phyloP scores from a whole-genome alignment of 176 grass and related monocot species.

The Themeda triandra region DNA sequence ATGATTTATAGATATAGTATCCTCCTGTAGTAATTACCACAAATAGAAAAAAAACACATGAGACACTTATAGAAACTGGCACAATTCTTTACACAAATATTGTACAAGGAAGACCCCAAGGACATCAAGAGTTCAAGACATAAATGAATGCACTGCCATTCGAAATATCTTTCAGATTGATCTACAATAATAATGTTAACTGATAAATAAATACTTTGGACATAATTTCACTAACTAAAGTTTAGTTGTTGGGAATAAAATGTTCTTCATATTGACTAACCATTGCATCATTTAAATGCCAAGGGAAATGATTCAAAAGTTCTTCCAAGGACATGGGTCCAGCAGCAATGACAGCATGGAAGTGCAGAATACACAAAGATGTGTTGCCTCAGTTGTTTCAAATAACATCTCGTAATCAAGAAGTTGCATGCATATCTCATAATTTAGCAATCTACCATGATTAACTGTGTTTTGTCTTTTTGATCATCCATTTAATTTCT shows the following conservation, averaged over 20 bases:
- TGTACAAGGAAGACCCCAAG: background rate
- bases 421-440: background rate
- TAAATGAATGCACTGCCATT: conserved; percentile 14
- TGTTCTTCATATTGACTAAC: conserved; percentile 1
- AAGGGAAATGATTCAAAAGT: conserved; percentile 5
- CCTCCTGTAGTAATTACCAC: conserved; percentile 57
- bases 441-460: background rate
- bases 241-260: conserved; percentile 9
- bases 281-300: conserved; percentile 17
- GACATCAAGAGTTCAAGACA: background rate
- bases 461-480: background rate
- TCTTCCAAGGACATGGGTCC: background rate
- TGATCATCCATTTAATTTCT: background rate
- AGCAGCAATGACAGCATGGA: background rate
- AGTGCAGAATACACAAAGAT: background rate
- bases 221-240: background rate
- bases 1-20: conserved; percentile 97
- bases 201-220: background rate
- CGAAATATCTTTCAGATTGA: background rate
- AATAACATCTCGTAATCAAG: background rate
- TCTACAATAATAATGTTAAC: background rate
- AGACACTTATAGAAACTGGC: background rate
- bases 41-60: background rate
- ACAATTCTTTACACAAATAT: background rate
- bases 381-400: background rate